Percentiles rank a stretch among this genome's conserved stretches.
Conservation (phyloP, 2,329 filamentous ascomycete species). For the Fusarium camptoceras region DNA sequence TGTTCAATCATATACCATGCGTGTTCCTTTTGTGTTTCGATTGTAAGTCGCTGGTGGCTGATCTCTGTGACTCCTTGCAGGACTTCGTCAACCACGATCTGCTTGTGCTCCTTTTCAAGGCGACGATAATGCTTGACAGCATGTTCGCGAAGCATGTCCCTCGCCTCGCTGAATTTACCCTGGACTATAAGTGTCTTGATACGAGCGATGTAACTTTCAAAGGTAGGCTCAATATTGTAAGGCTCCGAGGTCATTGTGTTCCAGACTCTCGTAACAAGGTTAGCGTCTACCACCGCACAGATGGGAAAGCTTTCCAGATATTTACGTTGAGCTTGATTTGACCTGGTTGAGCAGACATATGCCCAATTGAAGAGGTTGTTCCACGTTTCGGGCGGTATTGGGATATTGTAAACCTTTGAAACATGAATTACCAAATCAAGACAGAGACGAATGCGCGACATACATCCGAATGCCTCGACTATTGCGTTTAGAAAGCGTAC, state of each 20-base stretch:
- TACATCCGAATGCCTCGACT: constrained; percentile 76
- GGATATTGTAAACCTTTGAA: constrained; percentile 68
- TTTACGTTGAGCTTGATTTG: constrained; percentile 53
- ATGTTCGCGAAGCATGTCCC: constrained; percentile 55
- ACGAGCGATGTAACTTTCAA: constrained; percentile 65
- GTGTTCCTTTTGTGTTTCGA: constrained; percentile 51
- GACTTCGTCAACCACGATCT: constrained; percentile 50
- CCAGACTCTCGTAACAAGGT: constrained; percentile 67
- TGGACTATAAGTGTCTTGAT: constrained; percentile 54
- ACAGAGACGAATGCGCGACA: constrained; percentile 70
- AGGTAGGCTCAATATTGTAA: constrained; percentile 66
- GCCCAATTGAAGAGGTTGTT: constrained; percentile 75
- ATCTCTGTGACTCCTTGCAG: constrained; percentile 39
- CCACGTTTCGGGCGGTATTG: constrained; percentile 71
- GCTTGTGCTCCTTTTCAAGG: constrained; percentile 43
- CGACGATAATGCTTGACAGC: constrained; percentile 55
- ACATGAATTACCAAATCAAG: constrained; percentile 71
- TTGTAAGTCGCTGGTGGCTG: constrained; percentile 45
- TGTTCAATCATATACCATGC: constrained; percentile 48
- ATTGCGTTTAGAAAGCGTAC: constrained; percentile 70
- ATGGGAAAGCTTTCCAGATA: constrained; percentile 44
- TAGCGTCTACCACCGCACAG: constrained; percentile 51
- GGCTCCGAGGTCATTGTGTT: constrained; percentile 68
- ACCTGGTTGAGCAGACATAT: constrained; percentile 64
- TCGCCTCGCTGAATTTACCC: constrained; percentile 47